phyloP scores from a whole-genome alignment of 306 rosid species.

The Sesbania bispinosa region DNA sequence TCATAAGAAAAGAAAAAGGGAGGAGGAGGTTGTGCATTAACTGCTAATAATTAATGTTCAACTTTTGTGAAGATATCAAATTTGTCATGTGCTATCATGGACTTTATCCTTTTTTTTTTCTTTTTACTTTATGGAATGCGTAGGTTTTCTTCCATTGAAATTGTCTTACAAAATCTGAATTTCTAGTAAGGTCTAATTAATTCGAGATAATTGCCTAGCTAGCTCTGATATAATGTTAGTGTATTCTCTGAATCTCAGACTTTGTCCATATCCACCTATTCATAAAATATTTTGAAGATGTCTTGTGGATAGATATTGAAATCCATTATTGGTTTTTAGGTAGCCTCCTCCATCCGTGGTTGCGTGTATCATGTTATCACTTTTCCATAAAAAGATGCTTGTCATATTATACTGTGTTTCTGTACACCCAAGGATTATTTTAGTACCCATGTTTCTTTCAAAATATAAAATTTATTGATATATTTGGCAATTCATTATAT shows the following conservation, averaged over 20 bases:
- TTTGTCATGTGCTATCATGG: conserved; percentile 13
- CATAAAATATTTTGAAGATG: not conserved
- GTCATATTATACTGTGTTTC: not conserved
- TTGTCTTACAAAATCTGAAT: not conserved
- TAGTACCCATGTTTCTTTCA: not conserved
- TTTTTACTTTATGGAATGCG: conserved; percentile 2
- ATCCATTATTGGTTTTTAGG: conserved; percentile 25
- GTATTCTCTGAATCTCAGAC: conserved; percentile 13
- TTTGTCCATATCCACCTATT: conserved; percentile 27
- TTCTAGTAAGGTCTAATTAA: conserved; percentile 30
- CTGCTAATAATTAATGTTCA: conserved; percentile 23
- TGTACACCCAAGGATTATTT: not conserved
- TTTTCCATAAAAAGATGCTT: conserved; percentile 4
- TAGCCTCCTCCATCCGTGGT: conserved; percentile 22
- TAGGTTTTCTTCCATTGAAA: conserved; percentile 28
- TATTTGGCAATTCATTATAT: not conserved
- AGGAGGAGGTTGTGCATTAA: not conserved
- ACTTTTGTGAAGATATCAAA: conserved; percentile 26
- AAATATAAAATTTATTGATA: not conserved
- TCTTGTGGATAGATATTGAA: conserved; percentile 33
- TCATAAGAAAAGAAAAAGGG: not conserved
- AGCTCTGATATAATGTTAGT: not conserved
- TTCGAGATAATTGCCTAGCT: conserved; percentile 12
- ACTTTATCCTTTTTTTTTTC: not conserved
- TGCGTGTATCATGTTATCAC: conserved; percentile 25